Percentiles rank a stretch among this genome's conserved stretches.
Evolutionary conservation across 176 grass and related monocot genomes (phyloP).

Genomic region (Eleusine indica): DNA sequence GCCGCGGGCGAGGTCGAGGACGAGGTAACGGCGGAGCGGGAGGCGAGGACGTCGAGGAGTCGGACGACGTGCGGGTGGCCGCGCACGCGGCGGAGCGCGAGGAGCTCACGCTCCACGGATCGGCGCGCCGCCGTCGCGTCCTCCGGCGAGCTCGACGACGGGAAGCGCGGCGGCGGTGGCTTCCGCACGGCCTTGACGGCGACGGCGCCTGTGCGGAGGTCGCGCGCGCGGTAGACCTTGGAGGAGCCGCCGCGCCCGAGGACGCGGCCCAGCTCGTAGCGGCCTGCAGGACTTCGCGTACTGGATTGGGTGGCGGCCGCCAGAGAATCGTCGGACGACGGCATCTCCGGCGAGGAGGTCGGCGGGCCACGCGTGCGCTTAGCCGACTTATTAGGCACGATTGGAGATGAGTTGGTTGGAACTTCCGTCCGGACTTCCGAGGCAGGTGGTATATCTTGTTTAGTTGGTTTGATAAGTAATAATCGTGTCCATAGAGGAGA

Average conservation of each 20-base stretch:
- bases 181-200: slow-evolving; percentile 86
- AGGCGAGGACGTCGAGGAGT: slow-evolving; percentile 65
- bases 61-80: slow-evolving; percentile 73
- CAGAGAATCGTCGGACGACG: neutral
- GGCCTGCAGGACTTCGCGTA: slow-evolving; percentile 39
- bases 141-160: neutral
- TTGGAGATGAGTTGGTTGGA: neutral
- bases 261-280: slow-evolving; percentile 70
- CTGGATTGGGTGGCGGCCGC: neutral
- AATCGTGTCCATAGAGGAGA: neutral
- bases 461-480: neutral
- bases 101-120: slow-evolving; percentile 63
- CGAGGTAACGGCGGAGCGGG: slow-evolving; percentile 71
- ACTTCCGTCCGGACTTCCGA: too few species aligned
- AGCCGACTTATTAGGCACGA: too few species aligned
- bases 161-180: neutral
- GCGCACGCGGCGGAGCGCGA: slow-evolving; percentile 51
- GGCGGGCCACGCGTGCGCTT: too few species aligned
- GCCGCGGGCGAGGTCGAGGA: slow-evolving; percentile 68
- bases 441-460: neutral
- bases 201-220: slow-evolving; percentile 61
- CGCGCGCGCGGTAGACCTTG: slow-evolving; percentile 80
- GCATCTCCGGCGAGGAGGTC: neutral
- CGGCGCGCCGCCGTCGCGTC: neutral
- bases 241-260: slow-evolving; percentile 92